phyloP scores from a whole-genome alignment of 169 alveolate genomes.

The Babesia sp. region DNA sequence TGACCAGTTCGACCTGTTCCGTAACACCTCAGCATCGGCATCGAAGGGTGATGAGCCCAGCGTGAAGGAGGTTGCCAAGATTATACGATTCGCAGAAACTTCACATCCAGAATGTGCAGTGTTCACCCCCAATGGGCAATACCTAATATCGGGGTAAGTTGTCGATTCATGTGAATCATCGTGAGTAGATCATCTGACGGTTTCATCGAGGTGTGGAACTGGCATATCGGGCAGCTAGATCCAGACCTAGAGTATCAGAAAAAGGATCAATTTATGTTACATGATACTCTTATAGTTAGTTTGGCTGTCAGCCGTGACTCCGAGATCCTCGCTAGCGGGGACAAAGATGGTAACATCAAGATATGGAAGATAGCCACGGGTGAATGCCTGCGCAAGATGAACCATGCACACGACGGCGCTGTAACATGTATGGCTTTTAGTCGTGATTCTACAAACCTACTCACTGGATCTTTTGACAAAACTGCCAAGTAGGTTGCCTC shows the following conservation, averaged over 20 bases:
- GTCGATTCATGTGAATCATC: background rate
- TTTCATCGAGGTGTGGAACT: slow-evolving; percentile 86
- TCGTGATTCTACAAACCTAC: slow-evolving; percentile 76
- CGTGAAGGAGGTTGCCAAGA: slow-evolving; percentile 67
- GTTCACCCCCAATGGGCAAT: slow-evolving; percentile 83
- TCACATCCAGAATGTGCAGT: slow-evolving; percentile 85
- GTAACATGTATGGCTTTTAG: slow-evolving; percentile 79
- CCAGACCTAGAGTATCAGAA: slow-evolving; percentile 79
- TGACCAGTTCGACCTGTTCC: slow-evolving; percentile 73
- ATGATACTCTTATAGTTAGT: slow-evolving; percentile 79
- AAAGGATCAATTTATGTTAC: slow-evolving; percentile 82
- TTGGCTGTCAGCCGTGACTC: slow-evolving; percentile 84
- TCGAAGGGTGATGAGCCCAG: slow-evolving; percentile 61
- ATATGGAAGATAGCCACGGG: slow-evolving; percentile 79
- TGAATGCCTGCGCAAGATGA: slow-evolving; percentile 71
- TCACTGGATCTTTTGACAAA: slow-evolving; percentile 82
- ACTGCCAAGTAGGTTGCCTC: slow-evolving; percentile 66
- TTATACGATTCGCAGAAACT: slow-evolving; percentile 75
- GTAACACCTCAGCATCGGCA: slow-evolving; percentile 64
- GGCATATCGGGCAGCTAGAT: slow-evolving; percentile 76
- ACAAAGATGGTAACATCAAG: slow-evolving; percentile 76
- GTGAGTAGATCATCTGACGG: slow-evolving; percentile 79
- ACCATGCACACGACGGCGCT: slow-evolving; percentile 78
- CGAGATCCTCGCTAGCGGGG: slow-evolving; percentile 84
- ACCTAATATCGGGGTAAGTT: slow-evolving; percentile 77